Percentiles rank a stretch among this genome's conserved stretches.
phyloP scores from a whole-genome alignment of 1,139 yeast genomes.

The Yamadazyma membranifaciens region DNA sequence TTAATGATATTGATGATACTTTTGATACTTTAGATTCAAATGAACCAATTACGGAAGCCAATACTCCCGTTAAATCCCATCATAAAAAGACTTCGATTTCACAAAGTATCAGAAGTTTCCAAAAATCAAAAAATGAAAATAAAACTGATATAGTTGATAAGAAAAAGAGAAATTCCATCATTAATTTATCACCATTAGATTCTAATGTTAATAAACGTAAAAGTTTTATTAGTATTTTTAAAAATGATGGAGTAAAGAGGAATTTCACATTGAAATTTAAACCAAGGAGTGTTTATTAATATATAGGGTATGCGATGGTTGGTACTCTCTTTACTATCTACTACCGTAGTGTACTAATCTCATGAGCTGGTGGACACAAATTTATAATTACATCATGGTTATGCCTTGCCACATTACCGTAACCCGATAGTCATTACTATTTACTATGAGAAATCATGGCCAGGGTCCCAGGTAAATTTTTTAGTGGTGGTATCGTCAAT shows the following conservation, averaged over 20 bases:
- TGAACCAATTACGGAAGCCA: background rate
- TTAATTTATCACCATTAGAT: constrained; percentile 11
- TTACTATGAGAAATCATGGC: background rate
- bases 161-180: constrained; percentile 3
- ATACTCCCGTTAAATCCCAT: background rate
- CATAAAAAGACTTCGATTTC: background rate
- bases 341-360: too few species aligned
- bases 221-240: constrained; percentile 18
- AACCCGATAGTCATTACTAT: too few species aligned
- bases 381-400: too few species aligned
- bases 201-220: constrained; percentile 16
- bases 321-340: too few species aligned
- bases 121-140: background rate
- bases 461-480: background rate
- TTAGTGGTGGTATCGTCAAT: background rate
- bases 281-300: constrained; percentile 17
- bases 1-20: background rate
- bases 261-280: constrained; percentile 19
- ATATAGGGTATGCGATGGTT: too few species aligned
- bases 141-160: background rate
- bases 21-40: background rate
- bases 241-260: constrained; percentile 16
- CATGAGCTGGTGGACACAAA: too few species aligned
- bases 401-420: too few species aligned
- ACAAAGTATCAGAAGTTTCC: background rate